A percentile compares a stretch with the other conserved stretches of the same genome.
phyloP scores from a whole-genome alignment of 163 green algal species.

The Chloromonas sp. region DNA sequence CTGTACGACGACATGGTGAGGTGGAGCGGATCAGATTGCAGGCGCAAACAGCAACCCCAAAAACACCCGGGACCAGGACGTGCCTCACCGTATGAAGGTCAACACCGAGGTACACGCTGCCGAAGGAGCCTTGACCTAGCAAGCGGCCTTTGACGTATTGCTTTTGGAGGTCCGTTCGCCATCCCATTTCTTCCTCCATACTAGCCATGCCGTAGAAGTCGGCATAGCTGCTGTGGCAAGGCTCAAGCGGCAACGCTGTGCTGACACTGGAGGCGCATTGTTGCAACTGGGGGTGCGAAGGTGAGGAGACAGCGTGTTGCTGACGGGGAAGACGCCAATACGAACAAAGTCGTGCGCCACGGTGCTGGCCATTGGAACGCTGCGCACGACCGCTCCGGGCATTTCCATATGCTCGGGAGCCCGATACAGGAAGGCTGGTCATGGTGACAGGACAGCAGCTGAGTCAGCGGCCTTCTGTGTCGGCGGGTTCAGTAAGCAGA shows the following conservation, averaged over 20 bases:
- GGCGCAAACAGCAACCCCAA: neutral
- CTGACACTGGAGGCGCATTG: too few species aligned
- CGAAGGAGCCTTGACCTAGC: conserved; percentile 34
- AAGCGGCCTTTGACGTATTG: conserved; percentile 16
- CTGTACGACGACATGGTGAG: neutral
- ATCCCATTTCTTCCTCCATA: neutral
- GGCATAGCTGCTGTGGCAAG: neutral
- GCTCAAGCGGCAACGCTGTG: neutral
- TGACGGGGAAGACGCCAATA: neutral
- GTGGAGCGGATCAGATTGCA: neutral
- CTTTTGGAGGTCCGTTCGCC: conserved; percentile 2
- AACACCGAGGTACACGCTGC: conserved; percentile 34
- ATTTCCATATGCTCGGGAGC: too few species aligned
- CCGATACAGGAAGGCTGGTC: too few species aligned
- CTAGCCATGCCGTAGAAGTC: neutral
- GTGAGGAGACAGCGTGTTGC: neutral
- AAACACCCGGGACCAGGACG: neutral
- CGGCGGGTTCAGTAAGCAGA: too few species aligned
- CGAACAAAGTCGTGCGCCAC: too few species aligned
- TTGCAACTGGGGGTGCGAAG: too few species aligned
- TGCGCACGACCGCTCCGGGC: too few species aligned
- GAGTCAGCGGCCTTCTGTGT: too few species aligned
- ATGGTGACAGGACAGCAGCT: too few species aligned
- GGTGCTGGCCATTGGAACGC: too few species aligned
- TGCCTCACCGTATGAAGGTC: conserved; percentile 23